Evolutionary conservation across 2,329 filamentous ascomycete species (phyloP).

Genomic region (Fusarium graminum): DNA sequence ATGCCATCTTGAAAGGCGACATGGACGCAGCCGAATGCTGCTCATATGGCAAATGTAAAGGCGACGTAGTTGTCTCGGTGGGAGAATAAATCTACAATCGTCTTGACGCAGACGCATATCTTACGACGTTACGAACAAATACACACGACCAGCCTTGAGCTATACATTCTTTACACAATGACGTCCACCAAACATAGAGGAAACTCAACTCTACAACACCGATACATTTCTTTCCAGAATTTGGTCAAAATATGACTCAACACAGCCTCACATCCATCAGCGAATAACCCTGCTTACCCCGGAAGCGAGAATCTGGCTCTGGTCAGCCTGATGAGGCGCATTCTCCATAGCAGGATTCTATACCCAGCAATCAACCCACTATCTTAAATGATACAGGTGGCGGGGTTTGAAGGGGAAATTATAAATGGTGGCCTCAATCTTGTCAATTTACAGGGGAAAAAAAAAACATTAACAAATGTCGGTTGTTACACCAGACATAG

Average conservation of each 20-base stretch:
- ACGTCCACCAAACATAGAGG: neutral
- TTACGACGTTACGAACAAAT: constrained; percentile 44
- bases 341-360: neutral
- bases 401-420: neutral
- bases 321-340: neutral
- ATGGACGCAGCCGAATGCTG: constrained; percentile 65
- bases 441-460: neutral
- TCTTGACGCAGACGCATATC: constrained; percentile 6
- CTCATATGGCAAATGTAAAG: constrained; percentile 66
- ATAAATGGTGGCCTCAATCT: neutral
- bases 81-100: constrained; percentile 46
- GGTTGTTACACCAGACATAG: constrained; percentile 1
- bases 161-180: constrained; percentile 8
- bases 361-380: neutral
- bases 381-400: neutral
- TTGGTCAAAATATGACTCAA: neutral
- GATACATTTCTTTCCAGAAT: neutral
- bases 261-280: neutral
- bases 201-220: constrained; percentile 6
- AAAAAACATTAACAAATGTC: neutral
- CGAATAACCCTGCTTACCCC: neutral
- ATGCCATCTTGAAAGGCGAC: constrained; percentile 62
- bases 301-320: neutral
- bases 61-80: constrained; percentile 63
- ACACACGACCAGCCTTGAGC: constrained; percentile 1